A percentile compares a stretch with the other conserved stretches of the same genome.
Evolutionary conservation across 345 rosid species (phyloP).

Genomic region (Dipteronia dyeriana): DNA sequence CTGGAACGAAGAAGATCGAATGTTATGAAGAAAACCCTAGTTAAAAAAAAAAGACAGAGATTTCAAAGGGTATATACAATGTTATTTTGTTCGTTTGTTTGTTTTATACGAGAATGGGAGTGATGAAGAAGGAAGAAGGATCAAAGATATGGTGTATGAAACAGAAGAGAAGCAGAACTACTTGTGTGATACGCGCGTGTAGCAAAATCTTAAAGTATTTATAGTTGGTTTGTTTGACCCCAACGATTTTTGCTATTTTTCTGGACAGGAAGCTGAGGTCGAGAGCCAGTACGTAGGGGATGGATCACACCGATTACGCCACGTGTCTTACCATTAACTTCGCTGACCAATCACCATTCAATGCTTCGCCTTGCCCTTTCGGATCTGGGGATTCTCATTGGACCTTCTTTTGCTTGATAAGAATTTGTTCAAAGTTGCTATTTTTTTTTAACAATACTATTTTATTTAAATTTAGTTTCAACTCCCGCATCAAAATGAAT

Average conservation of each 20-base stretch:
- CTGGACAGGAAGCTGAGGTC: background rate
- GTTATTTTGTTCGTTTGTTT: background rate
- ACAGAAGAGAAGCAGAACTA: background rate
- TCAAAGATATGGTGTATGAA: background rate
- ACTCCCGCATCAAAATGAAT: too few relatives aligned
- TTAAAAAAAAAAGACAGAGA: background rate
- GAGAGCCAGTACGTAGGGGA: background rate
- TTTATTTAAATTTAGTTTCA: too few relatives aligned
- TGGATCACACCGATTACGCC: background rate
- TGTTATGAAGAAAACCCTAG: background rate
- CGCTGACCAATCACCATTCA: background rate
- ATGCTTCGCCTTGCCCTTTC: background rate
- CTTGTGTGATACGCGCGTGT: background rate
- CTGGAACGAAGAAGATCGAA: background rate
- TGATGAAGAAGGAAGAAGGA: background rate
- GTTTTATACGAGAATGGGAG: background rate
- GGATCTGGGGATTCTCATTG: background rate
- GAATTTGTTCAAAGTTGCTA: too few relatives aligned
- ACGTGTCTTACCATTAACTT: background rate
- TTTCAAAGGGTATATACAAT: background rate
- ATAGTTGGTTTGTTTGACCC: background rate
- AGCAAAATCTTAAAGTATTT: background rate
- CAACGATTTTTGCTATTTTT: background rate
- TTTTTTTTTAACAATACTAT: too few relatives aligned
- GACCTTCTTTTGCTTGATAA: background rate